Base-by-base conservation (phyloP, 768 basidiomycete genomes). In the Suillus weaverae region DNA sequence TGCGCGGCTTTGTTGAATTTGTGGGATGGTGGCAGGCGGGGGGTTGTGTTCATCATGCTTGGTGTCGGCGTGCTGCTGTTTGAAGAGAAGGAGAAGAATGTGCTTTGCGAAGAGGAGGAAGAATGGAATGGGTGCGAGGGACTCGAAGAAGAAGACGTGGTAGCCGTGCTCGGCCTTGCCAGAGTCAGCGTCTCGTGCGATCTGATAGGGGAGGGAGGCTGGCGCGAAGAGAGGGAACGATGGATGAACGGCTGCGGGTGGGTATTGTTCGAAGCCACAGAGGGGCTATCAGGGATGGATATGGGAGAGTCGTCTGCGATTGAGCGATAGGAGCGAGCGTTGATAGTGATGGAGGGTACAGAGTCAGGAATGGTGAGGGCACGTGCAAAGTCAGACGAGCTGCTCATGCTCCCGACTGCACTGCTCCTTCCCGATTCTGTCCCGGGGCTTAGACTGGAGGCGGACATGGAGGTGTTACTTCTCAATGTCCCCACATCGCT, bases 241-340 rank as follows among this genome's bases (percentile, higher is more conserved):
- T 61, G 57, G 6, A 60, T 60, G n/a, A 33, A 18, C 13, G 48
- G 9, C 1, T 20, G 20, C 6, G 22, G 2, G 22, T 14, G 46
- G 9, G 57, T 18, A 4, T 18, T 38, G 16, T 22, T 60, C 18
- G 38, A 51, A 33, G n/a, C 4, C 26, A 33, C 22, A 5, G 43
- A 11, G 30, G 13, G 36, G 55, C 18, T 18, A 14, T 61, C 14
- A 18, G 3, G 9, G 26, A 33, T 33, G 26, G 32, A 33, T 22
- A 61, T 61, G 30, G 69, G 68, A 43, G 70, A 72, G 39, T 22
- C n/a, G 11, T 46, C 46, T 18, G 75, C 71, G 38, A 22, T 36
- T 11, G 55, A 46, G 13, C 18, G 33, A 26, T 60, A 10, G 11
- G 39, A 2, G 5, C 39, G 26, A 5, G 39, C 6, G 16, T 39